A percentile compares a stretch with the other conserved stretches of the same genome.
phyloP scores from a whole-genome alignment of 768 basidiomycete genomes.

The Amylocystis lapponica region DNA sequence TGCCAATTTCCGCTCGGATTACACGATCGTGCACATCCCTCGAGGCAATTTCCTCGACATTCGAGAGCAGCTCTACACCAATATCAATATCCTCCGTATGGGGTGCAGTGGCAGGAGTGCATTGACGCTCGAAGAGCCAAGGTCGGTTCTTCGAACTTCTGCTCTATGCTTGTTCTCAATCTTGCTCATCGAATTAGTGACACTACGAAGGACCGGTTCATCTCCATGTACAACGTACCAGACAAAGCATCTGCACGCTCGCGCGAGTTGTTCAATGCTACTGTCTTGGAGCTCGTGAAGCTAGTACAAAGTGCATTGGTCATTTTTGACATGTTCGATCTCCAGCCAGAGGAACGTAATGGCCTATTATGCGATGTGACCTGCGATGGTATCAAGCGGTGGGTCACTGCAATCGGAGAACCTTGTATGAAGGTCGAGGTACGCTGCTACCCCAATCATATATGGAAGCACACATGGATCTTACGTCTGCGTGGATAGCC shows the following conservation, averaged over 20 bases:
- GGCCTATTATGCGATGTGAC: constrained; percentile 78
- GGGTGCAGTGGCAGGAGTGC: constrained; percentile 77
- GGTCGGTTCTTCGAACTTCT: constrained; percentile 31
- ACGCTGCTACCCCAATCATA: constrained; percentile 6
- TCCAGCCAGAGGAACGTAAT: constrained; percentile 35
- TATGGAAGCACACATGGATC: background rate
- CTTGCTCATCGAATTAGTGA: constrained; percentile 42
- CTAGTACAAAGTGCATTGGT: constrained; percentile 65
- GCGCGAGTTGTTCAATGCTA: constrained; percentile 45
- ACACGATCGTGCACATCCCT: constrained; percentile 77
- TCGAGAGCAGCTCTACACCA: constrained; percentile 67
- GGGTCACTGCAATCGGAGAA: constrained; percentile 64
- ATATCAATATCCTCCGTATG: constrained; percentile 81
- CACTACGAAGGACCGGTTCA: constrained; percentile 75
- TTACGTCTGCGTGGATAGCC: constrained; percentile 34
- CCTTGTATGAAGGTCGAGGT: constrained; percentile 59
- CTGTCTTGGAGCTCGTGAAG: constrained; percentile 73
- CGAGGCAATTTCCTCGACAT: constrained; percentile 58
- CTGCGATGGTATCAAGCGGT: constrained; percentile 61
- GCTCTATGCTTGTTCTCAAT: background rate
- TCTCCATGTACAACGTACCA: constrained; percentile 57
- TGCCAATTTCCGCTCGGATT: constrained; percentile 84
- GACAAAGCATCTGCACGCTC: constrained; percentile 31
- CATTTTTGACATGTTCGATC: constrained; percentile 62
- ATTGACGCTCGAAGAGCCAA: constrained; percentile 72